phyloP scores from a whole-genome alignment of 1,139 yeast genomes.

The Magnusiomyces tetraspermus region DNA sequence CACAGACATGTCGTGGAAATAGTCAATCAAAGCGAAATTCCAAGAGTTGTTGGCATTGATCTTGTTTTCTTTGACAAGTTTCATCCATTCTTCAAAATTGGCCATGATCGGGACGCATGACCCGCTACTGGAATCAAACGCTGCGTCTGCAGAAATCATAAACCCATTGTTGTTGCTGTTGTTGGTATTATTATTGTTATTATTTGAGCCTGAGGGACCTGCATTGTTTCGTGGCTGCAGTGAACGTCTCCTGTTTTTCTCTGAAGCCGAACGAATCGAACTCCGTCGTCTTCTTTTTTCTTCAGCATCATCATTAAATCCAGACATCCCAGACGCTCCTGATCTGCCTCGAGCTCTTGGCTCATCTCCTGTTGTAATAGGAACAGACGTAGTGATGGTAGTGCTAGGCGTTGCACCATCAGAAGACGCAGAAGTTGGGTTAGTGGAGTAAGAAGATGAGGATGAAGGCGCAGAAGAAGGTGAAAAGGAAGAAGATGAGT shows the following conservation, averaged over 20 bases:
- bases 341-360: no score
- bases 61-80: constrained; percentile 73
- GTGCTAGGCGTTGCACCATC: no score
- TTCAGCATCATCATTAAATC: constrained; percentile 27
- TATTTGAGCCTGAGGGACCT: constrained; percentile 5
- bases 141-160: constrained; percentile 4
- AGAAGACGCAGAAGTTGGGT: no score
- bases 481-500: no score
- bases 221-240: background rate
- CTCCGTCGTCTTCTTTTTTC: constrained; percentile 24
- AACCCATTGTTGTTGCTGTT: constrained; percentile 1
- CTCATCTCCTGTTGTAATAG: no score
- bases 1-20: constrained; percentile 61
- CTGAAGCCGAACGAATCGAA: constrained; percentile 8
- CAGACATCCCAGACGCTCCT: no score
- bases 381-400: no score
- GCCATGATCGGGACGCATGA: constrained; percentile 37
- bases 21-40: constrained; percentile 85
- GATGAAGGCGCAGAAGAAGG: no score
- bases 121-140: background rate
- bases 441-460: no score
- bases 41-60: constrained; percentile 49
- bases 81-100: constrained; percentile 87
- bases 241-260: constrained; percentile 3
- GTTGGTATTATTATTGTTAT: no score